These are phyloP conservation scores for Saxophila tyrrhenica DNA, from an alignment of 495 filamentous ascomycete species.

Conservation along the genomic window DNA sequence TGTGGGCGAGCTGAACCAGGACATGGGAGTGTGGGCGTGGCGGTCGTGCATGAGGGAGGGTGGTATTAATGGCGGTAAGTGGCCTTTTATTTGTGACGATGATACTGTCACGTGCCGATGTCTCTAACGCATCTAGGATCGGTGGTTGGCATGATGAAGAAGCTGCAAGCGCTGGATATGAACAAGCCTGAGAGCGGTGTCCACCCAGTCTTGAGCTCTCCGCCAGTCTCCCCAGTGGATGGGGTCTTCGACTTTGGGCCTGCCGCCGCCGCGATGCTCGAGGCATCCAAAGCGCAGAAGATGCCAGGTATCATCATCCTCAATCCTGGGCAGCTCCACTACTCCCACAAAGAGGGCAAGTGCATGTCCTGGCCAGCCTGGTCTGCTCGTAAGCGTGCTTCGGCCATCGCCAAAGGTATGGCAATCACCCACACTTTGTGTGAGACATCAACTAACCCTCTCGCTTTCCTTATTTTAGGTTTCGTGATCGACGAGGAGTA, in stretches of 20 bases:
- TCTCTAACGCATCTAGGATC: slow-evolving; percentile 25
- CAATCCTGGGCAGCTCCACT: slow-evolving; percentile 30
- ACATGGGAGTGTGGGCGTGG: slow-evolving; percentile 64
- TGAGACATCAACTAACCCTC: not conserved
- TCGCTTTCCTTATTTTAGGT: slow-evolving; percentile 14
- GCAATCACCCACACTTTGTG: no score
- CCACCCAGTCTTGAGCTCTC: not conserved
- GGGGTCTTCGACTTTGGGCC: not conserved
- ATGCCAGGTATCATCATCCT: slow-evolving; percentile 29
- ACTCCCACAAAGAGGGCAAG: slow-evolving; percentile 21
- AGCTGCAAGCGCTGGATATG: slow-evolving; percentile 15
- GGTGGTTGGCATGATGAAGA: slow-evolving; percentile 47
- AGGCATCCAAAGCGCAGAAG: not conserved
- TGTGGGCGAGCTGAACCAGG: slow-evolving; percentile 57
- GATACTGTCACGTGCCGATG: not conserved
- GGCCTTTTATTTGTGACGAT: no score
- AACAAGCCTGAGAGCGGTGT: not conserved
- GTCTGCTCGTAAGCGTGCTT: slow-evolving; percentile 20
- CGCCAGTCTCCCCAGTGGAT: not conserved
- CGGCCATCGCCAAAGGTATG: slow-evolving; percentile 2
- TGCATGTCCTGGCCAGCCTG: slow-evolving; percentile 22
- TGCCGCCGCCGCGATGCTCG: not conserved
- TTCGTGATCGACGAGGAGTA: slow-evolving; percentile 13
- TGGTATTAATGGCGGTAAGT: slow-evolving; percentile 48
- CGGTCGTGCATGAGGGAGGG: slow-evolving; percentile 46